A percentile compares a stretch with the other conserved stretches of the same genome.
Conservation (phyloP, 768 basidiomycete species). For the Mycena vulgaris region DNA sequence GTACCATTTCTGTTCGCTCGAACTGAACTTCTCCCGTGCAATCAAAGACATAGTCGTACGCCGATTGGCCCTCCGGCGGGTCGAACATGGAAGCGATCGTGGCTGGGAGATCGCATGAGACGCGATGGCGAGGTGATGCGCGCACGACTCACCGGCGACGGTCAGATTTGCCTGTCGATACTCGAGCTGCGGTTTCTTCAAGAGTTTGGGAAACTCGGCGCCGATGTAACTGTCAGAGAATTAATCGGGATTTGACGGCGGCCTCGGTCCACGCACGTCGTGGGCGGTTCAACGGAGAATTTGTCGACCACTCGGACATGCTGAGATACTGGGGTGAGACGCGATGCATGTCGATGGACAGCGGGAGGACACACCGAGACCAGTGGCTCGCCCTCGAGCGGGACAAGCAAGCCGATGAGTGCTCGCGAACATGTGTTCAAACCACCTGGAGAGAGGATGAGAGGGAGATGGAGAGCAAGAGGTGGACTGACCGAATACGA, state of each 20-base stretch:
- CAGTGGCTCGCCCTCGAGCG: conserved; percentile 74
- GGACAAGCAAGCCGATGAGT: conserved; percentile 78
- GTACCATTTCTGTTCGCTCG: conserved; percentile 83
- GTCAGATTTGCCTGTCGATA: conserved; percentile 89
- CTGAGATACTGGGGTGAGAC: conserved; percentile 53
- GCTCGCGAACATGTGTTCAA: conserved; percentile 85
- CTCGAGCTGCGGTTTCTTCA: conserved; percentile 80
- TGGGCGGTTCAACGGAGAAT: conserved; percentile 80
- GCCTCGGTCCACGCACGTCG: conserved; percentile 66
- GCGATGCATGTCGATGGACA: conserved; percentile 14
- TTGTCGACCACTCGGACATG: conserved; percentile 82
- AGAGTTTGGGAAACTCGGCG: conserved; percentile 77
- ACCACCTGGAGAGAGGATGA: conserved; percentile 68
- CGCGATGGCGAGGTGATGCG: conserved; percentile 16
- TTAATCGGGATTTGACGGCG: conserved; percentile 33
- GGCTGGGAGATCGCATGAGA: conserved; percentile 57
- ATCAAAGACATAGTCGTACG: conserved; percentile 89
- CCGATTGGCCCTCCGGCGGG: conserved; percentile 75
- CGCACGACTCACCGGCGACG: conserved; percentile 67
- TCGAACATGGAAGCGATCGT: conserved; percentile 80
- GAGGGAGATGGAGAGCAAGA: conserved; percentile 12
- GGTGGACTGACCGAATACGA: conserved; percentile 79
- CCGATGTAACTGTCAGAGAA: conserved; percentile 76
- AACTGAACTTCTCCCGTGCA: conserved; percentile 85
- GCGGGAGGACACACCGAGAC: conserved; percentile 73